These are phyloP conservation scores for Clathrus columnatus DNA, from an alignment of 768 basidiomycete species.

Conservation along the genomic window DNA sequence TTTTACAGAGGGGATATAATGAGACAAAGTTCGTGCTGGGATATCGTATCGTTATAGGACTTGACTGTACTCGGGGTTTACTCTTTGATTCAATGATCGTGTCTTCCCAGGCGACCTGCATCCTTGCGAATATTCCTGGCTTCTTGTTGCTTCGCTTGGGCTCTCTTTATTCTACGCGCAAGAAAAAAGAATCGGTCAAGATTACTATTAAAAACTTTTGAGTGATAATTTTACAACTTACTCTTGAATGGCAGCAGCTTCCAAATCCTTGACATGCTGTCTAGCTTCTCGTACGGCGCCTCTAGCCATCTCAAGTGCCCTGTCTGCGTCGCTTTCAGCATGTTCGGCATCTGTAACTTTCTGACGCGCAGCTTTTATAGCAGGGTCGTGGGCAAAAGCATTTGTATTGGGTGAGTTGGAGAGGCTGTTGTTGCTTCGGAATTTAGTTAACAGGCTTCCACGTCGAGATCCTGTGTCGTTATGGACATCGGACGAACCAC, in stretches of 20 bases:
- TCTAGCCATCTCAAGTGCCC: constrained; percentile 38
- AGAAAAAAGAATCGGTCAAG: neutral
- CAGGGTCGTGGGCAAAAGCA: constrained; percentile 28
- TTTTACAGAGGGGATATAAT: too few relatives aligned
- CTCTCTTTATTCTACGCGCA: constrained; percentile 18
- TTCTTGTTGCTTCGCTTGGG: constrained; percentile 45
- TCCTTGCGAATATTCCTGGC: constrained; percentile 37
- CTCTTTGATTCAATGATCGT: neutral
- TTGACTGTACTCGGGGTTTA: too few relatives aligned
- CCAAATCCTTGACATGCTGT: constrained; percentile 39
- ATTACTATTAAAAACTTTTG: constrained; percentile 32
- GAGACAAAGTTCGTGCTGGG: too few relatives aligned
- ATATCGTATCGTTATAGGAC: too few relatives aligned
- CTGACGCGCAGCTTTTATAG: constrained; percentile 38
- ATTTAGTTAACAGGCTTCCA: neutral
- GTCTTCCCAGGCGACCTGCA: constrained; percentile 6
- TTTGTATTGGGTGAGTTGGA: neutral
- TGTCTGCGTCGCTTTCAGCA: constrained; percentile 45
- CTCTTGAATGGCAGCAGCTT: constrained; percentile 45
- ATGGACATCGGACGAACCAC: neutral
- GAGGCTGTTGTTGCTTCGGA: neutral
- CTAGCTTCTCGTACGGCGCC: constrained; percentile 38
- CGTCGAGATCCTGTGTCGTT: neutral
- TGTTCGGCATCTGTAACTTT: constrained; percentile 42
- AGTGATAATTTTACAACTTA: constrained; percentile 24